Evolutionary conservation across 768 basidiomycete genomes (phyloP).

Genomic region (Pulveroboletus sp.): DNA sequence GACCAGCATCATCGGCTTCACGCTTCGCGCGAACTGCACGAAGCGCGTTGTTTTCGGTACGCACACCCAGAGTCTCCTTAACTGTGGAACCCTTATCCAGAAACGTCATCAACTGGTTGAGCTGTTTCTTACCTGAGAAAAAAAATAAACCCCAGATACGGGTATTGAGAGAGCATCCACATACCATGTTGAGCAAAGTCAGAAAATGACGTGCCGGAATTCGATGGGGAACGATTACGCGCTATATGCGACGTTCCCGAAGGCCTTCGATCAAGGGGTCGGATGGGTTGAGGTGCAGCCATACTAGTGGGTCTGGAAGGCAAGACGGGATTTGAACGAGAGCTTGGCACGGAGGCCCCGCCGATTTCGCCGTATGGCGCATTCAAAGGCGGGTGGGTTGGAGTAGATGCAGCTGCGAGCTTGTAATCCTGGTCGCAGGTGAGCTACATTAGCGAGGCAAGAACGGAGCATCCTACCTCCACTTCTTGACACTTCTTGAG

Average conservation of each 20-base stretch:
- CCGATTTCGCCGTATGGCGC: constrained; percentile 33
- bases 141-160: not conserved
- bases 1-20: constrained; percentile 89
- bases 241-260: constrained; percentile 52
- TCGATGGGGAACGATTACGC: constrained; percentile 77
- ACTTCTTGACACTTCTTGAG: constrained; percentile 83
- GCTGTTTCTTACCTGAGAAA: constrained; percentile 70
- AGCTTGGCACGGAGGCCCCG: constrained; percentile 30
- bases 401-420: constrained; percentile 37
- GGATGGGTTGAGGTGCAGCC: constrained; percentile 69
- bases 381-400: constrained; percentile 25
- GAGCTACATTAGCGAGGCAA: constrained; percentile 5
- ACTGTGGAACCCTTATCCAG: constrained; percentile 72
- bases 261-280: constrained; percentile 72
- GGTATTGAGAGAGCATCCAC: not conserved
- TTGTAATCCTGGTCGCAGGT: constrained; percentile 59
- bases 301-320: constrained; percentile 54
- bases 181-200: constrained; percentile 84
- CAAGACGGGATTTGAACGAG: constrained; percentile 46
- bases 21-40: constrained; percentile 80
- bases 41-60: constrained; percentile 62
- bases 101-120: constrained; percentile 84
- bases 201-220: constrained; percentile 76
- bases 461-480: constrained; percentile 51
- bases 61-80: constrained; percentile 57